Conservation (phyloP, 768 basidiomycete genomes). For the Hortiboletus flavorubellus region DNA sequence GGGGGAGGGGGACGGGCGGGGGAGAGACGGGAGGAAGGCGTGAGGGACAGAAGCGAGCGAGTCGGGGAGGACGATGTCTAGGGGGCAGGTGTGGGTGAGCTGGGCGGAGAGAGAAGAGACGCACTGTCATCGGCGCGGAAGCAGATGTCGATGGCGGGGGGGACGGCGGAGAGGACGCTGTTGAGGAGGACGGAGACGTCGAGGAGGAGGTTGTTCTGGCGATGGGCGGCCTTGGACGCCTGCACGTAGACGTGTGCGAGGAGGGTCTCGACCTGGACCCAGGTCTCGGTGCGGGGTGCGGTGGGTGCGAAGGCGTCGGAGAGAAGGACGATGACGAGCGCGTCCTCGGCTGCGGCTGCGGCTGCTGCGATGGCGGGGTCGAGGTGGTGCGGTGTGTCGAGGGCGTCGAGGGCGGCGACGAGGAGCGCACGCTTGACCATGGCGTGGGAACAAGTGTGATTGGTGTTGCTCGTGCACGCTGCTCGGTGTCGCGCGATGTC, state of each 20-base stretch:
- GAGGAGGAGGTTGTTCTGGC: constrained; percentile 65
- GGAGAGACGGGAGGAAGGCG: constrained; percentile 14
- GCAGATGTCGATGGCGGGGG: constrained; percentile 39
- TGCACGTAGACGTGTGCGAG: constrained; percentile 84
- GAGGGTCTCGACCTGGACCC: constrained; percentile 69
- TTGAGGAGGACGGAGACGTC: constrained; percentile 74
- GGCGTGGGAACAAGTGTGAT: constrained; percentile 15
- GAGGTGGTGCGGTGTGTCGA: constrained; percentile 55
- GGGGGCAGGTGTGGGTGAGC: constrained; percentile 37
- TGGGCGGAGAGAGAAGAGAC: constrained; percentile 34
- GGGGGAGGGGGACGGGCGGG: constrained; percentile 2
- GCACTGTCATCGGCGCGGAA: constrained; percentile 44
- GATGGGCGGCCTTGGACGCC: constrained; percentile 72
- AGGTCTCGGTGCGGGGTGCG: constrained; percentile 40
- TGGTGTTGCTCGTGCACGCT: background rate
- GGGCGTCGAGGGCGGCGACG: constrained; percentile 50
- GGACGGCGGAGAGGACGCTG: constrained; percentile 45
- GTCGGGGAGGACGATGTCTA: constrained; percentile 32
- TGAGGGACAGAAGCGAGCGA: constrained; percentile 38
- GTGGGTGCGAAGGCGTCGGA: constrained; percentile 53
- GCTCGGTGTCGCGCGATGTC: background rate
- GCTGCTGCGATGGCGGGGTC: constrained; percentile 51
- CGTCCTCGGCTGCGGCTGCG: constrained; percentile 38
- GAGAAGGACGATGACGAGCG: constrained; percentile 62
- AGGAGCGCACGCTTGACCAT: constrained; percentile 35